Conservation (phyloP, 2,329 filamentous ascomycete species). For the Acrocalymma vagum region DNA sequence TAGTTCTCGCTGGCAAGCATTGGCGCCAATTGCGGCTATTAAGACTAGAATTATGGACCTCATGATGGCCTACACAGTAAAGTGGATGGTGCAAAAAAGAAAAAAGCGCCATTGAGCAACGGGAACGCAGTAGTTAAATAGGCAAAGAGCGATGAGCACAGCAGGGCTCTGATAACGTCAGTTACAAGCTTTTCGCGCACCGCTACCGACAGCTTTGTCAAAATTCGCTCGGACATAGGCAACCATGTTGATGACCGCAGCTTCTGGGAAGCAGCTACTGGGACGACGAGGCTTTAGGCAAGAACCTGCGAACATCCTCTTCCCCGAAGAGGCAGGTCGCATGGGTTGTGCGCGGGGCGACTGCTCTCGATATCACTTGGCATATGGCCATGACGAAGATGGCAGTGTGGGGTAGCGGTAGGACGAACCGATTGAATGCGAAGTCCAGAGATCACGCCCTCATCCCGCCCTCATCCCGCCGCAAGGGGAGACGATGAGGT, state of each 20-base stretch:
- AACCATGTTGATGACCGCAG: too few species aligned
- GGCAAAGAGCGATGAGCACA: constrained; percentile 1
- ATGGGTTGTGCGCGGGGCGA: constrained; percentile 23
- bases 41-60: constrained; percentile 29
- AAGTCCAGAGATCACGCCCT: not conserved
- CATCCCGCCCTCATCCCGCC: too few species aligned
- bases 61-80: constrained; percentile 27
- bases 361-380: constrained; percentile 21
- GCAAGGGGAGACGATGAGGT: too few species aligned
- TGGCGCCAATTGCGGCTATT: constrained; percentile 37
- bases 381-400: constrained; percentile 30
- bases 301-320: constrained; percentile 28
- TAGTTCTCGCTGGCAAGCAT: constrained; percentile 45
- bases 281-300: constrained; percentile 11
- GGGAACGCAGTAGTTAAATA: constrained; percentile 22
- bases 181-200: too few species aligned
- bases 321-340: constrained; percentile 42
- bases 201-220: too few species aligned
- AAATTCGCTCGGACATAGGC: not conserved
- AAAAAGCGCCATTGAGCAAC: not conserved
- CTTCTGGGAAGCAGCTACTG: not conserved
- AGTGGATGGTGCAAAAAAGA: constrained; percentile 10
- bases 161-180: constrained; percentile 27
- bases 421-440: not conserved
- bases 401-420: constrained; percentile 15